Evolutionary conservation across 495 filamentous ascomycete genomes (phyloP).

Genomic region (Physcia stellaris): DNA sequence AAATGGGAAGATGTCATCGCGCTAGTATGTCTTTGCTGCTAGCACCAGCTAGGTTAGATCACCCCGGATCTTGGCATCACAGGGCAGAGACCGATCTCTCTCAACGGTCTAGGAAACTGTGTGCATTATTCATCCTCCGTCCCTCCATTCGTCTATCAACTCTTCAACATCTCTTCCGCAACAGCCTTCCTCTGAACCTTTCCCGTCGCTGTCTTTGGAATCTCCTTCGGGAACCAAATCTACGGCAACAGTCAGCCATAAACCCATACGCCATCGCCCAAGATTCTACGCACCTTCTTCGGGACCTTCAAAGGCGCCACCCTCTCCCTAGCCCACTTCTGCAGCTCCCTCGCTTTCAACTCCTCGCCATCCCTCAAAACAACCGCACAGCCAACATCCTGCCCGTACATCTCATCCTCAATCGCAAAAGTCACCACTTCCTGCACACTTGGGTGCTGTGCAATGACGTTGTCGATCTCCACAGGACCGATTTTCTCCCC

Average conservation of each 20-base stretch:
- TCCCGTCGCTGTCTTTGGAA: constrained; percentile 84
- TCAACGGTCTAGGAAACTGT: too few relatives aligned
- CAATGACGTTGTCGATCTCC: constrained; percentile 67
- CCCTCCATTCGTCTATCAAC: too few relatives aligned
- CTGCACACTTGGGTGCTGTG: constrained; percentile 49
- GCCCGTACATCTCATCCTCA: constrained; percentile 45
- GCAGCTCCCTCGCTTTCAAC: constrained; percentile 43
- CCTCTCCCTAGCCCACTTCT: constrained; percentile 48
- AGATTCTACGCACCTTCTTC: constrained; percentile 48
- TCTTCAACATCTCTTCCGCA: constrained; percentile 69
- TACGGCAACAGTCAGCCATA: constrained; percentile 13
- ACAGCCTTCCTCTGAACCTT: constrained; percentile 74
- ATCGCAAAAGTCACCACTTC: constrained; percentile 77
- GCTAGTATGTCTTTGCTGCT: too few relatives aligned
- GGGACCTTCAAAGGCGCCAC: constrained; percentile 77
- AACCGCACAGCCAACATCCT: constrained; percentile 66
- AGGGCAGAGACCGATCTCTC: too few relatives aligned
- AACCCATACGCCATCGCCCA: constrained; percentile 1
- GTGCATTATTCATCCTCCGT: too few relatives aligned
- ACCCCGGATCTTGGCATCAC: too few relatives aligned
- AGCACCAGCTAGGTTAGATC: too few relatives aligned
- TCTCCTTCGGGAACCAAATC: constrained; percentile 64
- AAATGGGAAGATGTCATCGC: too few relatives aligned
- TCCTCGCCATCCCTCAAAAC: constrained; percentile 52
- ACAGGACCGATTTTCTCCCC: constrained; percentile 77